Conservation (phyloP, 805 yeast species). For the Candida silvatica region DNA sequence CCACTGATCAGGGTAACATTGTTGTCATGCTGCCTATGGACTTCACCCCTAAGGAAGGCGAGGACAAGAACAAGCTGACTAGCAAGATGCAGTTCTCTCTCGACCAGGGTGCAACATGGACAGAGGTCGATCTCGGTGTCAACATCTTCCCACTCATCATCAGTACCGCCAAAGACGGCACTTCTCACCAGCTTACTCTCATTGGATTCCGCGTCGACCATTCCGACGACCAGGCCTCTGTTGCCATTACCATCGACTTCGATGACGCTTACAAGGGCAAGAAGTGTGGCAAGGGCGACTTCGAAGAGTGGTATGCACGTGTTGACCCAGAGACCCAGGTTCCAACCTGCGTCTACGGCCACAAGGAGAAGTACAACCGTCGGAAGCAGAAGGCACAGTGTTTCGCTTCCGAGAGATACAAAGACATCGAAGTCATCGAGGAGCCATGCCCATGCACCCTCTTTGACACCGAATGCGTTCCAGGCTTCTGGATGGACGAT, state of each 20-base stretch:
- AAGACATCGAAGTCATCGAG: constrained; percentile 36
- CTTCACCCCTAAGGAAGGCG: constrained; percentile 8
- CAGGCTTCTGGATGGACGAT: constrained; percentile 31
- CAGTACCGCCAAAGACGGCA: constrained; percentile 56
- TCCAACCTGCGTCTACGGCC: constrained; percentile 60
- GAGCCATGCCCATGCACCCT: constrained; percentile 57
- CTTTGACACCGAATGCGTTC: constrained; percentile 65
- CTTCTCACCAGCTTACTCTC: constrained; percentile 50
- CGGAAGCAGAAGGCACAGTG: constrained; percentile 62
- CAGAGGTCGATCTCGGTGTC: constrained; percentile 35
- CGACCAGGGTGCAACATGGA: constrained; percentile 72
- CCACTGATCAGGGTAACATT: constrained; percentile 76
- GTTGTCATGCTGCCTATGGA: constrained; percentile 47
- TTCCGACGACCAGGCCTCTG: constrained; percentile 7
- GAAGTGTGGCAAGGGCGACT: constrained; percentile 40
- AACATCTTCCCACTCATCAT: constrained; percentile 17
- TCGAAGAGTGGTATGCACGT: constrained; percentile 59
- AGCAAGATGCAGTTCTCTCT: constrained; percentile 38
- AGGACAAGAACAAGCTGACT: constrained; percentile 19
- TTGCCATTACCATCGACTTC: constrained; percentile 42
- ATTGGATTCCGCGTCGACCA: constrained; percentile 30
- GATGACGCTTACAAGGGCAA: constrained; percentile 37
- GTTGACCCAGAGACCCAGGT: constrained; percentile 21
- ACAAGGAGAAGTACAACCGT: constrained; percentile 50
- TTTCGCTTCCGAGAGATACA: constrained; percentile 39